A percentile compares a stretch with the other conserved stretches of the same genome.
These are phyloP conservation scores for Didymella pomorum DNA, from an alignment of 2,329 filamentous ascomycete genomes.

Conservation along the genomic window DNA sequence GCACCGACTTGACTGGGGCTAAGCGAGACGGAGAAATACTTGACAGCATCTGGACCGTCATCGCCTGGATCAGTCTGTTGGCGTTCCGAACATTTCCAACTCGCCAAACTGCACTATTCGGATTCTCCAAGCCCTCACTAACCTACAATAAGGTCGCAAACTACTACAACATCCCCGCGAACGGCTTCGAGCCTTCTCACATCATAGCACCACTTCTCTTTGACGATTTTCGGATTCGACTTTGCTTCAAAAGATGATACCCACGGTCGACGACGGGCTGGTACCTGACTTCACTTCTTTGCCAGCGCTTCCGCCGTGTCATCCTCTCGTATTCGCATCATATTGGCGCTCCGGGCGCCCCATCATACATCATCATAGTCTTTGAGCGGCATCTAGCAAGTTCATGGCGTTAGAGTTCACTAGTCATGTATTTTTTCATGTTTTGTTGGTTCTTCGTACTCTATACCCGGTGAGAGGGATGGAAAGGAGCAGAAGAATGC, in stretches of 20 bases:
- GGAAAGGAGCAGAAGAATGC: not conserved
- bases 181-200: not conserved
- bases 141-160: not conserved
- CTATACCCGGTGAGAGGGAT: slow-evolving; percentile 15
- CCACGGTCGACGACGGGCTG: slow-evolving; percentile 27
- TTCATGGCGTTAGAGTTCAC: slow-evolving; percentile 8
- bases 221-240: slow-evolving; percentile 17
- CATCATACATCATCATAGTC: slow-evolving; percentile 1
- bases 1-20: not conserved
- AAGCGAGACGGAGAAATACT: not conserved
- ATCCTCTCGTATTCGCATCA: slow-evolving; percentile 3
- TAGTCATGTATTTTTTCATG: not conserved
- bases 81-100: not conserved
- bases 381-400: slow-evolving; percentile 18
- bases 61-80: not conserved
- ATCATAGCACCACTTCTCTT: not conserved
- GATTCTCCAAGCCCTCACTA: not conserved
- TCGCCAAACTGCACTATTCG: not conserved
- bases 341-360: slow-evolving; percentile 4
- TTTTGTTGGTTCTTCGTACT: slow-evolving; percentile 4
- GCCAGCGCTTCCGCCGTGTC: slow-evolving; percentile 17
- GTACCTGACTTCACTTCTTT: slow-evolving; percentile 20
- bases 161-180: not conserved
- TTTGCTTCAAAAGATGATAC: slow-evolving; percentile 27
- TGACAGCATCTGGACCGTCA: not conserved